Evolutionary conservation across 768 basidiomycete genomes (phyloP), one percentile per base, ranked within the genome.

Genomic region (Scleroderma bovista): DNA sequence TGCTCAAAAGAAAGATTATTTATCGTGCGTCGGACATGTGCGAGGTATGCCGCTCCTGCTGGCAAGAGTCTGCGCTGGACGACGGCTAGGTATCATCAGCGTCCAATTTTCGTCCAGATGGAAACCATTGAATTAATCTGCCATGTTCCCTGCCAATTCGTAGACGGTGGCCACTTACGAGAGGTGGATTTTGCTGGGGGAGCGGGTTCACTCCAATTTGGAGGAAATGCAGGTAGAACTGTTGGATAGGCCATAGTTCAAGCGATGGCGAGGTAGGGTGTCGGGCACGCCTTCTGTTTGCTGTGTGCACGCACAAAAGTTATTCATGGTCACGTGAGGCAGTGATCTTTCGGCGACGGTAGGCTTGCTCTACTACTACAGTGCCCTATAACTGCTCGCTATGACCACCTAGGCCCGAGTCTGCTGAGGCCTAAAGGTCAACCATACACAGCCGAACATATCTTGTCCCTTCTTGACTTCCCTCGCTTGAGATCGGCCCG

Each of bases 21-120:
- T 15, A 88, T 67, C 2, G 83, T 74, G 39, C 95, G 79, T 46
- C 83, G 83, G 23, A 91, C 83, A 54, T 93, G 84, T 36, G 83
- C 84, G 48, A 93, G 78, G 70, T 88, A 96, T 3, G 92, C 91
- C 20, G 86, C 81, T 24, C 96, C 96, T 26, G 86, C 89, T 22
- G 93, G 88, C 46, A 95, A 79, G 41, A 97, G 69, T 56, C 65
- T 75, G 33, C 78, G 70, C 41, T 72, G 66, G 34, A 71, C 70
- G 24, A 43, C 41, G 23, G 41, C 41, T 43, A n/a, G 22, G 13
- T 26, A 29, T 16, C 15, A 15, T 20, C 22, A 9, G 19, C 2
- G 16, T 26, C 22, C 41, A 29, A 15, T 9, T 23, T 43, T 29
- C 16, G 10, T 12, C 17, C 2, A 8, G 16, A 24, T 26, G 10